These are phyloP conservation scores for Coemansia sp. DNA, from an alignment of 192 early-diverging fungal genomes.

Conservation along the genomic window DNA sequence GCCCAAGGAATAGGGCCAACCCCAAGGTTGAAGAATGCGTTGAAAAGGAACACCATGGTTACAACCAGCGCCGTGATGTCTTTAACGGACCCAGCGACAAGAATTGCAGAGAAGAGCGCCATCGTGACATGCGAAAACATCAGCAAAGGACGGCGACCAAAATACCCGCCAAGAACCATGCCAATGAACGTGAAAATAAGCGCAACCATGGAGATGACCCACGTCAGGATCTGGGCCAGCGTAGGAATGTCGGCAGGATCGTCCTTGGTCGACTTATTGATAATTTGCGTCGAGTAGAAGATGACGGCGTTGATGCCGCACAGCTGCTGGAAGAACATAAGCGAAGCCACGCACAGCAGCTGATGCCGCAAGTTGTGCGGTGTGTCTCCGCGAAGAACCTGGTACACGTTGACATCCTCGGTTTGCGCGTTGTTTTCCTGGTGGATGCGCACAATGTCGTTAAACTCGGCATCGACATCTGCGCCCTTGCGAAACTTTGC, in stretches of 20 bases:
- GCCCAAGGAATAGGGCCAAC: slow-evolving; percentile 84
- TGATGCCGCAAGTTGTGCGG: slow-evolving; percentile 61
- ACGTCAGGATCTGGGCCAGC: slow-evolving; percentile 52
- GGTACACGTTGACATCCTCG: slow-evolving; percentile 49
- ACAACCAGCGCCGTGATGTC: slow-evolving; percentile 60
- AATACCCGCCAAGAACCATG: slow-evolving; percentile 63
- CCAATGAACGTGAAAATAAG: slow-evolving; percentile 49
- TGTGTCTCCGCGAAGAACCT: slow-evolving; percentile 58
- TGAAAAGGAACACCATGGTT: slow-evolving; percentile 72
- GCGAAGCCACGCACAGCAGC: slow-evolving; percentile 62
- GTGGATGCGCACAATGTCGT: slow-evolving; percentile 60
- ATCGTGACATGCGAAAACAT: slow-evolving; percentile 68
- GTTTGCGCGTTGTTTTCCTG: slow-evolving; percentile 44
- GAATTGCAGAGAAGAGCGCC: slow-evolving; percentile 60
- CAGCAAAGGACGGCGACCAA: slow-evolving; percentile 72
- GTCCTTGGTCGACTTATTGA: slow-evolving; percentile 57
- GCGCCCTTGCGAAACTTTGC: slow-evolving; percentile 57
- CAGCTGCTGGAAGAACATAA: slow-evolving; percentile 81
- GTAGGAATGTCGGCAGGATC: slow-evolving; percentile 54
- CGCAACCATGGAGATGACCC: slow-evolving; percentile 53
- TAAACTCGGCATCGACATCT: slow-evolving; percentile 63
- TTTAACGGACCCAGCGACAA: slow-evolving; percentile 64
- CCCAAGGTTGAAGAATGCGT: slow-evolving; percentile 76
- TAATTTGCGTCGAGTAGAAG: slow-evolving; percentile 86
- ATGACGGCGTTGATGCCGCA: slow-evolving; percentile 85